phyloP scores from a whole-genome alignment of 441 rosid genomes.

The Melastoma candidum region DNA sequence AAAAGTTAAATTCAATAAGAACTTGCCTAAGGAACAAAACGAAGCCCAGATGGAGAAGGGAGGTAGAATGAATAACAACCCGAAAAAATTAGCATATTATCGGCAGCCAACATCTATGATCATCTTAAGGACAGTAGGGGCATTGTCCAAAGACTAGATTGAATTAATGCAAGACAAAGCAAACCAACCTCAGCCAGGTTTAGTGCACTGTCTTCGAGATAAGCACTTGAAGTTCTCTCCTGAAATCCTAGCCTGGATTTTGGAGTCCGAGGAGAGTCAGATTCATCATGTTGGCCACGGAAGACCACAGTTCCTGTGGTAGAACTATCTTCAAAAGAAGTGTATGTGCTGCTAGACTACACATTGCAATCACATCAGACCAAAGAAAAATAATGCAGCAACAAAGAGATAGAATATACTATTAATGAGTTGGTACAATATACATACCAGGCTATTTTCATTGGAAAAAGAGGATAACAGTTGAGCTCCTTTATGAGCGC shows the following conservation, averaged over 20 bases:
- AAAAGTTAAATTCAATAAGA: neutral
- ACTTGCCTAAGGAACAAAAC: too few species aligned
- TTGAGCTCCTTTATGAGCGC: slow-evolving; percentile 65
- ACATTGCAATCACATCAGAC: slow-evolving; percentile 33
- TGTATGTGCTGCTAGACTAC: slow-evolving; percentile 62
- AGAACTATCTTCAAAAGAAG: slow-evolving; percentile 81
- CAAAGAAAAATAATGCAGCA: slow-evolving; percentile 15
- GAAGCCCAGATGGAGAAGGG: too few species aligned
- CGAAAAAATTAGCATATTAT: too few species aligned
- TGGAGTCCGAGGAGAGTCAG: slow-evolving; percentile 81
- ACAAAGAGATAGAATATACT: slow-evolving; percentile 3
- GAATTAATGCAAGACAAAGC: slow-evolving; percentile 4
- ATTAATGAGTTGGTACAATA: slow-evolving; percentile 3
- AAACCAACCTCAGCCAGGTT: slow-evolving; percentile 83
- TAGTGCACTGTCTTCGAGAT: slow-evolving; percentile 71
- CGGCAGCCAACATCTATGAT: too few species aligned
- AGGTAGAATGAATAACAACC: too few species aligned
- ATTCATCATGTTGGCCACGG: slow-evolving; percentile 76
- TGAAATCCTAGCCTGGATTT: slow-evolving; percentile 78
- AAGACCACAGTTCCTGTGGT: slow-evolving; percentile 90
- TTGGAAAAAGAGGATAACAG: slow-evolving; percentile 52
- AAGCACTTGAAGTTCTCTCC: slow-evolving; percentile 82
- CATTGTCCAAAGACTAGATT: neutral
- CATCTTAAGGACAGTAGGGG: too few species aligned
- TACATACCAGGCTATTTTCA: slow-evolving; percentile 49